phyloP scores from a whole-genome alignment of 2,329 filamentous ascomycete genomes.

The Pseudogymnoascus sp. region DNA sequence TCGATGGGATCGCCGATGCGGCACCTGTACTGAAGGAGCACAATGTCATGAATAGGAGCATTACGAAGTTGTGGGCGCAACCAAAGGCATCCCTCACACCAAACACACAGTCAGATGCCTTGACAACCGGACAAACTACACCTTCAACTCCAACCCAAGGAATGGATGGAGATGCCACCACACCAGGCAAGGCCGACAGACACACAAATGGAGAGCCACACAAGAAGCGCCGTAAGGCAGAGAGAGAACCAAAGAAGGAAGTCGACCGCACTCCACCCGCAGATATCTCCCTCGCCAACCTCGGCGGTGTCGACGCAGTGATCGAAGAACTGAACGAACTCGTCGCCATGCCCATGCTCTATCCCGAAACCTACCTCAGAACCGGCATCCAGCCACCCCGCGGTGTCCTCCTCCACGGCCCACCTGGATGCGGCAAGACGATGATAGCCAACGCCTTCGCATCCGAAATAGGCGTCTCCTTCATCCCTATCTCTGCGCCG shows the following conservation, averaged over 20 bases:
- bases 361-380: conserved; percentile 55
- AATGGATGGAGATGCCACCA: background rate
- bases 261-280: conserved; percentile 57
- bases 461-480: conserved; percentile 65
- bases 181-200: conserved; percentile 37
- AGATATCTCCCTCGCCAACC: conserved; percentile 59
- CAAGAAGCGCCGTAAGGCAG: conserved; percentile 55
- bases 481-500: conserved; percentile 74
- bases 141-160: conserved; percentile 21
- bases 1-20: conserved; percentile 38
- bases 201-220: conserved; percentile 58
- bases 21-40: conserved; percentile 33
- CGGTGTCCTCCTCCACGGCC: conserved; percentile 72
- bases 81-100: conserved; percentile 22
- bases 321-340: conserved; percentile 61
- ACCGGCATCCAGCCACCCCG: conserved; percentile 62
- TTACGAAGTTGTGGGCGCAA: conserved; percentile 50
- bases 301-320: conserved; percentile 69
- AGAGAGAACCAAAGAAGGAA: conserved; percentile 39
- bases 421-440: conserved; percentile 80
- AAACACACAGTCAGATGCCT: conserved; percentile 2
- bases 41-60: conserved; percentile 59
- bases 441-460: conserved; percentile 75
- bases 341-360: conserved; percentile 64
- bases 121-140: conserved; percentile 11